These are phyloP conservation scores for Mycena indigotica DNA, from an alignment of 768 basidiomycete genomes.

Conservation along the genomic window DNA sequence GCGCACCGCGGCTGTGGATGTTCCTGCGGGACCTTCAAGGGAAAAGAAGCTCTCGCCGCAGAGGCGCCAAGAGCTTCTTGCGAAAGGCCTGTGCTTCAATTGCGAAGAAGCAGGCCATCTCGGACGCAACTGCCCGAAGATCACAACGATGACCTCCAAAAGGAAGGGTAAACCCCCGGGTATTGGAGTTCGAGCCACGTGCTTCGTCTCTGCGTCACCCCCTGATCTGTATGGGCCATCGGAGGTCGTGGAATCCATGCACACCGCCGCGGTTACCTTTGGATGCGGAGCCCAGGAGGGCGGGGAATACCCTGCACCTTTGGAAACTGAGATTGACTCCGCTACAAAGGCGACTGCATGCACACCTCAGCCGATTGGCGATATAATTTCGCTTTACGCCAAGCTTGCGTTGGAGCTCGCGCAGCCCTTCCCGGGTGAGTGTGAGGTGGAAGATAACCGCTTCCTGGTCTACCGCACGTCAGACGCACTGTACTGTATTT, in stretches of 20 bases:
- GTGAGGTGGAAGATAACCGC: background rate
- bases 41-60: background rate
- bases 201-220: background rate
- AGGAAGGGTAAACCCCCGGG: background rate
- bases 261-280: no score
- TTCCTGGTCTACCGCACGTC: background rate
- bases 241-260: no score
- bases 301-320: background rate
- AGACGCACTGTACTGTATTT: background rate
- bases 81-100: slow-evolving; percentile 6
- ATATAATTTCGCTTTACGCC: background rate
- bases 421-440: background rate
- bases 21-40: background rate
- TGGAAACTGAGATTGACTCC: background rate
- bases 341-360: background rate
- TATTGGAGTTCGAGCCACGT: background rate
- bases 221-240: background rate
- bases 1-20: background rate
- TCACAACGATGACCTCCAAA: background rate
- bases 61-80: slow-evolving; percentile 2
- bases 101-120: slow-evolving; percentile 8
- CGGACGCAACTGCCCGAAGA: slow-evolving; percentile 10
- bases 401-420: background rate
- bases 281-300: no score
- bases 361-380: background rate